phyloP scores from a whole-genome alignment of 2,329 filamentous ascomycete genomes.

The Mycosphaerella sp. region DNA sequence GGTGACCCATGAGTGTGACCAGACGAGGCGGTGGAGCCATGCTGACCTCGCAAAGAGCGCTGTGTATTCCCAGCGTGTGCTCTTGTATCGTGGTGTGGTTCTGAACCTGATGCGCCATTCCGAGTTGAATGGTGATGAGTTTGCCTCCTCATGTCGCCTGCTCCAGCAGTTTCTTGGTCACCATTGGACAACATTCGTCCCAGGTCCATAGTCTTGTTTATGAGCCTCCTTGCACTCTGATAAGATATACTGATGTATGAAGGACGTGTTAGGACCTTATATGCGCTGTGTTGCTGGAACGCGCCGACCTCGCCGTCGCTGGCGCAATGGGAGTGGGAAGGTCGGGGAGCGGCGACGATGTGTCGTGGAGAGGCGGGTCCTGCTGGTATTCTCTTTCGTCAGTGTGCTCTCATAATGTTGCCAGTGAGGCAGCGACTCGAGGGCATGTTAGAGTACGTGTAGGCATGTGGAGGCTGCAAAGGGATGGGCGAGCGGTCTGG shows the following conservation, averaged over 20 bases:
- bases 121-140: conserved; percentile 34
- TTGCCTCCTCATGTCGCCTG: conserved; percentile 26
- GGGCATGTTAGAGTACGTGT: not conserved
- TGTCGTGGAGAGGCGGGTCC: conserved; percentile 2
- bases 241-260: conserved; percentile 12
- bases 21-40: conserved; percentile 21
- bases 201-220: conserved; percentile 32
- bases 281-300: conserved; percentile 4
- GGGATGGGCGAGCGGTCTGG: conserved; percentile 18
- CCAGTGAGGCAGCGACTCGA: not conserved
- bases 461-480: conserved; percentile 14
- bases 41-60: conserved; percentile 19
- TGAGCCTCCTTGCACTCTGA: conserved; percentile 4
- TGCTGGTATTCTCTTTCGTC: conserved; percentile 10
- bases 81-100: conserved; percentile 14
- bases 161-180: conserved; percentile 19
- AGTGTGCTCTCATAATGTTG: not conserved
- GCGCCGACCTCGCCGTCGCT: conserved; percentile 24
- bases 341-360: conserved; percentile 10
- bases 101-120: conserved; percentile 21
- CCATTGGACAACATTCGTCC: conserved; percentile 32
- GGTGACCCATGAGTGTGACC: conserved; percentile 29
- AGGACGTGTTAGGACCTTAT: conserved; percentile 10
- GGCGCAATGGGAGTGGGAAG: conserved; percentile 26
- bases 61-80: conserved; percentile 13